Conservation (phyloP, 441 rosid genomes). For the Arabidopsis lyrata region DNA sequence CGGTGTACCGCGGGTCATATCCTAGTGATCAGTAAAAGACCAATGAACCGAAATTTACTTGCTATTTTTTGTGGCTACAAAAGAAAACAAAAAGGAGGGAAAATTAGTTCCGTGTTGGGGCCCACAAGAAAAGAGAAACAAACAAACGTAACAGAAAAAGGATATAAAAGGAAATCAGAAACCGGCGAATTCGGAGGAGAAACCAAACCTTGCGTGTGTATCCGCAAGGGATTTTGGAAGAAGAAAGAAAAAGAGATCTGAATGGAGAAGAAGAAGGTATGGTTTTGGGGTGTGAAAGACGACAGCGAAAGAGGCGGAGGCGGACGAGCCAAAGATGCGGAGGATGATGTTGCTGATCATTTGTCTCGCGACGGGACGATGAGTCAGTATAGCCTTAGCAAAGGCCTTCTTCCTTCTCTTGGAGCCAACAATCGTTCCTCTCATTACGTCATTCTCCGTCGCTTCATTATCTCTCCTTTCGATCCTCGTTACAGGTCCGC, state of each 20-base stretch:
- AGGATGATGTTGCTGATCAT: conserved; percentile 31
- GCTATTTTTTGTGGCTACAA: background rate
- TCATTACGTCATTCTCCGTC: conserved; percentile 55
- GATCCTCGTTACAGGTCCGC: conserved; percentile 69
- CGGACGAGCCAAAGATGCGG: background rate
- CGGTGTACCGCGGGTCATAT: too few species aligned
- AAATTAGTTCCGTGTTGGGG: background rate
- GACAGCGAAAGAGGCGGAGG: background rate
- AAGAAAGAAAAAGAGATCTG: background rate
- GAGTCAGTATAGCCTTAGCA: conserved; percentile 59
- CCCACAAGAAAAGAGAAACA: background rate
- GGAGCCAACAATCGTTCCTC: conserved; percentile 46
- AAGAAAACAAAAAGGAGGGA: background rate
- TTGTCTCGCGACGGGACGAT: conserved; percentile 36
- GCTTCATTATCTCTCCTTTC: conserved; percentile 70
- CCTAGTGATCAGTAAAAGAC: background rate
- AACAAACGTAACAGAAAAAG: background rate
- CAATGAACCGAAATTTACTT: background rate
- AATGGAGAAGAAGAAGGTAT: conserved; percentile 40
- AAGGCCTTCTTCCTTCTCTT: conserved; percentile 78
- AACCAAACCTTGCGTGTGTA: background rate
- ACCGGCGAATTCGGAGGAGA: conserved; percentile 15
- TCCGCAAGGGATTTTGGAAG: background rate
- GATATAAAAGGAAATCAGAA: conserved; percentile 12
- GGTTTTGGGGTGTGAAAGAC: conserved; percentile 41